Evolutionary conservation across 805 yeast species (phyloP), one percentile per base, ranked within the genome.

Genomic region (Scheffersomyces coipomensis): DNA sequence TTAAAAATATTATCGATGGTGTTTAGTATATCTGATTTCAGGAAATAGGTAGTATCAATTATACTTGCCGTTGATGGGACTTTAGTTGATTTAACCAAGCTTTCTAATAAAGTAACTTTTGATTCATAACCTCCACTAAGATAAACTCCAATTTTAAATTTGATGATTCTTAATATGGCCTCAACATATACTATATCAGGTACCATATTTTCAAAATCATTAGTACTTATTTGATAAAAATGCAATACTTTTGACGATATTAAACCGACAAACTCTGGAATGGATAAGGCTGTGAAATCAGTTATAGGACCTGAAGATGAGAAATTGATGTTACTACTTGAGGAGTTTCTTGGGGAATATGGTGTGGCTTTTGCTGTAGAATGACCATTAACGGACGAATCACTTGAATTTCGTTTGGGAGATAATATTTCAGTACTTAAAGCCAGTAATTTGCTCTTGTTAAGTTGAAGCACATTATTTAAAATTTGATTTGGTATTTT

Each of bases 131-230:
- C 76, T 7, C 78, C 78, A 24, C 78, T 75, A 2, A 73, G 53
- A 44, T 71, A 71, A 4, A 80, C 57, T 8, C 68, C 56, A 1
- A 83, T 71, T 73, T 85, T 74, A 37, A 86, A 73, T 39, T 79
- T 79, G 17, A 82, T 63, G 37, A 73, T 76, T 43, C 97, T 71
- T 23, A 89, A 48, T 2, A 85, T 66, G 2, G 83, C 71, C 47
- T 88, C 96, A 31, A 85, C 79, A 46, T 80, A 85, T 0, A 89
- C 89, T 1, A 84, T 60, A 43, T 83, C 91, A 0, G 98, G 97
- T 0, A 84, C 90, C 47, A 77, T 78, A 47, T 91, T 96, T 40
- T 81, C 88, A 7, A 74, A 70, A 40, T 76, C 81, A 29, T 67
- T 56, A 4, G 78, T 66, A 27, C 91, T 81, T 29, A 53, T 33